Conservation (phyloP, 768 basidiomycete genomes). For the Lepiota subincarnata region DNA sequence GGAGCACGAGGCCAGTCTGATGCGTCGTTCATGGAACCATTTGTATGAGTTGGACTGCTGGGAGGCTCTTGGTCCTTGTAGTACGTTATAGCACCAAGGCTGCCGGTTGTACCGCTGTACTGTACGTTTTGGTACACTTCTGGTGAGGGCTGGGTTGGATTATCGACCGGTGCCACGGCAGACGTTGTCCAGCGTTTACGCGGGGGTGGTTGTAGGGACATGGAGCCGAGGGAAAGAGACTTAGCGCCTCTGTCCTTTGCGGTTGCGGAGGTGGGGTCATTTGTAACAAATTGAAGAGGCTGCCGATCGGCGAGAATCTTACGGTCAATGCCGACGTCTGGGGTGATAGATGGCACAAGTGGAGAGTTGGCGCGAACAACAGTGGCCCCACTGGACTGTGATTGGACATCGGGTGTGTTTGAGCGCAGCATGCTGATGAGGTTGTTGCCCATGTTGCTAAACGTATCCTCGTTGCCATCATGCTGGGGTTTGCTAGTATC, state of each 20-base stretch:
- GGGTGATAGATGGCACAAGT: conserved; percentile 25
- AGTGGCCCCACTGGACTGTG: conserved; percentile 19
- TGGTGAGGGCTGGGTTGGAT: conserved; percentile 10
- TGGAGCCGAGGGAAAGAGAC: conserved; percentile 28
- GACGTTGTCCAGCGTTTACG: conserved; percentile 43
- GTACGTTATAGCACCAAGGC: conserved; percentile 8
- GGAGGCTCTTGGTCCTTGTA: conserved; percentile 2
- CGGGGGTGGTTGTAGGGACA: conserved; percentile 46
- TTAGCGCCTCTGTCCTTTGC: conserved; percentile 26
- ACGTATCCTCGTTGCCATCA: conserved; percentile 42
- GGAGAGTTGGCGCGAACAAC: conserved; percentile 28
- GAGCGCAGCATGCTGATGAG: conserved; percentile 49
- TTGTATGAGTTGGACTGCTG: conserved; percentile 17
- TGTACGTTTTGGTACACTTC: conserved; percentile 15
- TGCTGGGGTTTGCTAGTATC: conserved; percentile 29
- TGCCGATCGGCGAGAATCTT: conserved; percentile 26
- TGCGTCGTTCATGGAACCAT: conserved; percentile 31
- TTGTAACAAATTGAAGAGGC: conserved; percentile 20
- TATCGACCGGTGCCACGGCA: background rate
- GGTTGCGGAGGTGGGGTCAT: conserved; percentile 27
- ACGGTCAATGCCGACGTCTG: conserved; percentile 34
- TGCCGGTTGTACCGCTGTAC: conserved; percentile 4
- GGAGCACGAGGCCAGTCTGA: conserved; percentile 36
- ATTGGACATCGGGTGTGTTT: conserved; percentile 28
- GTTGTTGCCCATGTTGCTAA: conserved; percentile 50